Base-by-base conservation (phyloP, 2,329 filamentous ascomycete genomes). In the Fusarium citri region DNA sequence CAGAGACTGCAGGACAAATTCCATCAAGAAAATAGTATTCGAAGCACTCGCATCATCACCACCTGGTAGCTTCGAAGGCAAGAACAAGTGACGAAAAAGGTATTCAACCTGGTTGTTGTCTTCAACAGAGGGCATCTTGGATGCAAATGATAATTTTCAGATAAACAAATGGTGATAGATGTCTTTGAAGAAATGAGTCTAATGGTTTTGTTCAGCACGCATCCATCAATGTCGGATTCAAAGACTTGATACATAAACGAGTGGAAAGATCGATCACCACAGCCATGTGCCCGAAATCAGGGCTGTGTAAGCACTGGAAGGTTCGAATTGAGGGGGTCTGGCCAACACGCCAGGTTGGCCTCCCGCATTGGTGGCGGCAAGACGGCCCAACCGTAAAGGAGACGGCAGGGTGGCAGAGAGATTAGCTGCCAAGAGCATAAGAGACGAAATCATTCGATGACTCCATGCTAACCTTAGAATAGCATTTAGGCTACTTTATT, bases 31-130 rank as follows among this genome's bases (percentile, higher is more conserved):
- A 3, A 15, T 11, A 3, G 42, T 62, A 18, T 59, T 64, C 4
- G 20, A 9, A 8, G 15, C 15, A 12, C 47, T 61, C 14, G 6
- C 41, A 12, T 72, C 68, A 25, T 73, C 71, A 9, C 45, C 14
- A 2, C 69, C 67, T 4, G 79, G 79, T 0, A 78, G 63, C 8
- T 76, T 71, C 0, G 77, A 70, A 0, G 79, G 78, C 5, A 81
- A 60, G 28, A 80, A 80, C 6, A 80, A 48, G 40, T 80, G 78
- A 45, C 69, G 59, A 10, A 64, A 71, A 23, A 72, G 41, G 20
- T 62, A 73, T 11, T 64, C 31, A 5, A 69, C 28, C 16, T 31
- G 31, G 15, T 22, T 31, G 8, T 40, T 26, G n/a, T n/a, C n/a
- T n/a, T n/a, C n/a, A n/a, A n/a, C n/a, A n/a, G n/a, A n/a, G n/a